phyloP scores from a whole-genome alignment of 129 eudicot genomes.

The Flaveria sonorensis region DNA sequence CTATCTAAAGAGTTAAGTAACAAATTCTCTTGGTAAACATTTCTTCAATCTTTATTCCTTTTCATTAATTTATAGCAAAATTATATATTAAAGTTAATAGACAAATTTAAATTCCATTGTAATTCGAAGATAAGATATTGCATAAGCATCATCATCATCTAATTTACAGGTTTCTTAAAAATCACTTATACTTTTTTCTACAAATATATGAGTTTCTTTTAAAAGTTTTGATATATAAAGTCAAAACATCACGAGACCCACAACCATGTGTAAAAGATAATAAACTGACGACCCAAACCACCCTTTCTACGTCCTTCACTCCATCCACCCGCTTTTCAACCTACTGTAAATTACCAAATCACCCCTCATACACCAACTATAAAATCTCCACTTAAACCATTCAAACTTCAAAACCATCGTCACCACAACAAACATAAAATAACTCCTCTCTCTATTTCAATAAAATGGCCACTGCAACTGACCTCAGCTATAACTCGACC shows the following conservation, averaged over 20 bases:
- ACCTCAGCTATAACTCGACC: not conserved
- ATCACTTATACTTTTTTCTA: no score
- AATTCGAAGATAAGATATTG: not conserved
- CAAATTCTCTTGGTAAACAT: no score
- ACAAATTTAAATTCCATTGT: not conserved
- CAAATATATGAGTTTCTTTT: no score
- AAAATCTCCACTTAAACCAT: not conserved
- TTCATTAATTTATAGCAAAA: no score
- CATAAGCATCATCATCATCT: not conserved
- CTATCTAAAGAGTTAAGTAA: no score
- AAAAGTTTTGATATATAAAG: not conserved
- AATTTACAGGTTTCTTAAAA: no score
- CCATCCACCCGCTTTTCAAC: not conserved
- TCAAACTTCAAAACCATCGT: not conserved
- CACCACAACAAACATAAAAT: slow-evolving; percentile 9
- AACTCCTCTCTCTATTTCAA: not conserved
- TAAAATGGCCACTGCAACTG: slow-evolving; percentile 3
- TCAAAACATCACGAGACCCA: not conserved
- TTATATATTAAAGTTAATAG: no score
- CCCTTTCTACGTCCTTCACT: slow-evolving; percentile 16
- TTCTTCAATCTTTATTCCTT: no score
- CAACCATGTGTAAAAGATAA: slow-evolving; percentile 16
- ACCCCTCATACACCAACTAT: slow-evolving; percentile 9
- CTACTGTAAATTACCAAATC: slow-evolving; percentile 16
- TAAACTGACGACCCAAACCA: not conserved